Percentiles rank a stretch among this genome's conserved stretches.
Evolutionary conservation across 176 grass and related monocot species (phyloP).

Genomic region (Elaeis guineensis): DNA sequence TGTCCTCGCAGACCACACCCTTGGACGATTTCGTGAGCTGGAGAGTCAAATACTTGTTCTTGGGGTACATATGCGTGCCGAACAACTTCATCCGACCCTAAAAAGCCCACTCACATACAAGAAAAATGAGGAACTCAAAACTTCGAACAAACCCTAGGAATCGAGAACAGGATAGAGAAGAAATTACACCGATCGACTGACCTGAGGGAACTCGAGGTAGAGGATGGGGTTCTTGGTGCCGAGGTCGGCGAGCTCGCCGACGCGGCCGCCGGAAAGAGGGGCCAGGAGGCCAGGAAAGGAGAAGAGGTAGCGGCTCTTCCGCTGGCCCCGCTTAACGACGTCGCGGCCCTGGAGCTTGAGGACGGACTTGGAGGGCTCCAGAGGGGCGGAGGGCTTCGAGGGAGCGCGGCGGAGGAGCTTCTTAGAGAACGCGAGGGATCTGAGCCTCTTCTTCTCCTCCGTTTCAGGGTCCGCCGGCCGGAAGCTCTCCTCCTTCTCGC

Average conservation of each 20-base stretch:
- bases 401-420: constrained; percentile 47
- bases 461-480: constrained; percentile 35
- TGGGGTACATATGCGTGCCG: constrained; percentile 87
- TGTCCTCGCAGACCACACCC: constrained; percentile 76
- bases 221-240: constrained; percentile 75
- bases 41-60: constrained; percentile 97
- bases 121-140: no score
- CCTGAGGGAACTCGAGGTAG: constrained; percentile 84
- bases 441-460: constrained; percentile 48
- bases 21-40: constrained; percentile 76
- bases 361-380: constrained; percentile 45
- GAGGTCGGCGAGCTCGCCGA: constrained; percentile 83
- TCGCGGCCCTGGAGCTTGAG: constrained; percentile 71
- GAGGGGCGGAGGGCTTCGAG: constrained; percentile 17
- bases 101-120: neutral
- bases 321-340: constrained; percentile 65
- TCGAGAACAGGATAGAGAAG: neutral
- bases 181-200: constrained; percentile 2
- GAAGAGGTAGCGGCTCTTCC: constrained; percentile 82
- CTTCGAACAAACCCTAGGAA: neutral
- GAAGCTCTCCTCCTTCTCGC: neutral
- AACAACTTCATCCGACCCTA: constrained; percentile 92
- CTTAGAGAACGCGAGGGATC: constrained; percentile 57
- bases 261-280: constrained; percentile 37
- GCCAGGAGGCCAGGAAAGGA: constrained; percentile 84